Evolutionary conservation across 257 asterid species (phyloP), one percentile per base, ranked within the genome.

Genomic region (Nicotiana tomentosiformis): DNA sequence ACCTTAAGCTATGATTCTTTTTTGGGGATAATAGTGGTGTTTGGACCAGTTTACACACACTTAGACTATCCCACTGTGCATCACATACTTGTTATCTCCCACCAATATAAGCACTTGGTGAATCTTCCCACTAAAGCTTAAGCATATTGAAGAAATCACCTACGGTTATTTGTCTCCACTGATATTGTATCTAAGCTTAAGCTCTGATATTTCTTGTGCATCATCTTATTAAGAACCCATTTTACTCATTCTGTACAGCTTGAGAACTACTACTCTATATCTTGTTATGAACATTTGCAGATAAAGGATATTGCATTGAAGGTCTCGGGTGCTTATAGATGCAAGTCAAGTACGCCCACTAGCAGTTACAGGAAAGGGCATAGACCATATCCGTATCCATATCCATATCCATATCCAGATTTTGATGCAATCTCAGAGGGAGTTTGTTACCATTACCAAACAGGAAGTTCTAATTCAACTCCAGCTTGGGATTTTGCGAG

Each of bases 251-350:
- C 2, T 17, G 66, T 43, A 23, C 17, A 23, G 18, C 30, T 61
- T 14, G 12, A 26, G 35, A 62, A 32, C 5, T 62, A 26, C 32
- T 62, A 4, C 67, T 10, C 67, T 4, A 62, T 69, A 37, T 69
- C 0, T 70, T 20, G 43, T 72, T 4, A 20, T 74, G 57, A 46
- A 18, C 8, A 20, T 18, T 61, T 87, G 53, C 91, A 94, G 99
- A 92, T 95, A 51, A 95, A 91, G 87, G 98, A 94, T 84, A 93
- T 94, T 87, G 97, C 94, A 20, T 85, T 94, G 88, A 95, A 94
- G 85, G 97, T 91, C 7, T 91, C 99, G 4, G 97, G 98, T 78
- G 80, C 91, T 14, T 77, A 67, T 70, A 93, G 94, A 55, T 91
- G 97, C 87, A 94, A 91, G 89, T 89, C 93, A 1, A 86, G 84